Percentiles rank a stretch among this genome's conserved stretches.
These are phyloP conservation scores for Candida pseudoglaebosa DNA, from an alignment of 805 yeast genomes.

Conservation along the genomic window DNA sequence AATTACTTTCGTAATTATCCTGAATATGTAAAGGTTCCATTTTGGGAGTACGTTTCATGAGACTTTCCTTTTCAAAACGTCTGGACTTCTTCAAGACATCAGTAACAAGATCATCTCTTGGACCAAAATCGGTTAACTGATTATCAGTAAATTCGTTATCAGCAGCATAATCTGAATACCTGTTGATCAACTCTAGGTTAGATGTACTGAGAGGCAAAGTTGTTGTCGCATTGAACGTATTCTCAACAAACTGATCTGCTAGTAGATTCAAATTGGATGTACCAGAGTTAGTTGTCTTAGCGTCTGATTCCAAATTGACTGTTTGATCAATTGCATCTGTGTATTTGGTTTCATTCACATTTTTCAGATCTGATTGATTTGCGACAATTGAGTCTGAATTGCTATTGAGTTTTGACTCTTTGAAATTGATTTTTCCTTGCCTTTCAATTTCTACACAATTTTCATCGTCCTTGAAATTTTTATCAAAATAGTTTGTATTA, in stretches of 20 bases:
- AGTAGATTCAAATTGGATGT: background rate
- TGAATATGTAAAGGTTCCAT: slow-evolving; percentile 5
- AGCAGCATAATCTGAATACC: slow-evolving; percentile 5
- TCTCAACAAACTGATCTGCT: background rate
- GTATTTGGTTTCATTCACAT: background rate
- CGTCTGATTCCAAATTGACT: background rate
- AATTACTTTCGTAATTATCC: slow-evolving; percentile 10
- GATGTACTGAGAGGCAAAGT: background rate
- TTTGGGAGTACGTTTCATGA: background rate
- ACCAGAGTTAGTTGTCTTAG: background rate
- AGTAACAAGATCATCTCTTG: slow-evolving; percentile 2
- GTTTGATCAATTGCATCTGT: background rate
- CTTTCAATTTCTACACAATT: too few relatives aligned
- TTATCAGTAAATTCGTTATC: slow-evolving; percentile 3
- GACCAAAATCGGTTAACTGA: slow-evolving; percentile 6
- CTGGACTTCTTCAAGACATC: background rate
- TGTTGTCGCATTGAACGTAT: background rate
- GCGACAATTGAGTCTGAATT: too few relatives aligned
- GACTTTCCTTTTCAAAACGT: background rate
- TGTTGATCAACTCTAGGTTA: background rate
- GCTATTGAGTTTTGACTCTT: too few relatives aligned
- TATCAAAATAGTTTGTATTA: too few relatives aligned
- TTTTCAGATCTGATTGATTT: too few relatives aligned
- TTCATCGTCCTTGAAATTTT: too few relatives aligned
- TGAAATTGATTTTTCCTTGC: too few relatives aligned